Percentiles rank a stretch among this genome's conserved stretches.
phyloP scores from a whole-genome alignment of 2,329 filamentous ascomycete species.

The Phaeomoniella chlamydospora region DNA sequence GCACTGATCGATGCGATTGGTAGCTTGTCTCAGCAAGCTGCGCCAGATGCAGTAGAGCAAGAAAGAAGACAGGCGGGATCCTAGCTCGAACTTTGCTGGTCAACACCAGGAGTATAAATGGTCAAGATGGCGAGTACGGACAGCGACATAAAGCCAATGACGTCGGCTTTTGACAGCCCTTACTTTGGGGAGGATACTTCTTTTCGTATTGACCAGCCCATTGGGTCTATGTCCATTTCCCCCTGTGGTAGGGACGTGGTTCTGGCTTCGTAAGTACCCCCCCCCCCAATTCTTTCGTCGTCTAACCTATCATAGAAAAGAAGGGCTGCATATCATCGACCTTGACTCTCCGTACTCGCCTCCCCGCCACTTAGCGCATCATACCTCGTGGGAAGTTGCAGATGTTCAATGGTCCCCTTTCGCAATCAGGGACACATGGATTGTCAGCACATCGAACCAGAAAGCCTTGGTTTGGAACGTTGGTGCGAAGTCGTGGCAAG shows the following conservation, averaged over 20 bases:
- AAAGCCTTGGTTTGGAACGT: conserved; percentile 91
- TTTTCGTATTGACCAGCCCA: conserved; percentile 64
- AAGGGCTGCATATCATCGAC: conserved; percentile 83
- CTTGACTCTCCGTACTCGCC: conserved; percentile 79
- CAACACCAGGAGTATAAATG: too few species aligned
- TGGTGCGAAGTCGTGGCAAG: conserved; percentile 53
- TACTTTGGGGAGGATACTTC: conserved; percentile 77
- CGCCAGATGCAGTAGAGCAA: too few species aligned
- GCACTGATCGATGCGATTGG: too few species aligned
- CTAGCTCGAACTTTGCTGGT: too few species aligned
- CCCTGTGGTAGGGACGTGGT: conserved; percentile 83
- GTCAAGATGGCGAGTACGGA: conserved; percentile 1
- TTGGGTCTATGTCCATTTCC: conserved; percentile 86
- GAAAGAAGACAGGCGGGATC: too few species aligned
- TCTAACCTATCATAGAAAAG: conserved; percentile 39
- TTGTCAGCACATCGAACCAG: conserved; percentile 87
- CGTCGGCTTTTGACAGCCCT: conserved; percentile 62
- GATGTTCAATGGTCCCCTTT: conserved; percentile 97
- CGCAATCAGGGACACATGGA: conserved; percentile 77
- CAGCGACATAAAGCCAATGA: conserved; percentile 1
- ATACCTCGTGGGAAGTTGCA: conserved; percentile 84
- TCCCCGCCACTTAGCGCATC: conserved; percentile 71
- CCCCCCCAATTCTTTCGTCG: conserved; percentile 1
- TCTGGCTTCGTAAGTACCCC: conserved; percentile 51
- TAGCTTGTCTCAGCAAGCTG: too few species aligned